These are phyloP conservation scores for Singerocomus inundabilis DNA, from an alignment of 1,284 basidiomycete genomes.

Conservation along the genomic window DNA sequence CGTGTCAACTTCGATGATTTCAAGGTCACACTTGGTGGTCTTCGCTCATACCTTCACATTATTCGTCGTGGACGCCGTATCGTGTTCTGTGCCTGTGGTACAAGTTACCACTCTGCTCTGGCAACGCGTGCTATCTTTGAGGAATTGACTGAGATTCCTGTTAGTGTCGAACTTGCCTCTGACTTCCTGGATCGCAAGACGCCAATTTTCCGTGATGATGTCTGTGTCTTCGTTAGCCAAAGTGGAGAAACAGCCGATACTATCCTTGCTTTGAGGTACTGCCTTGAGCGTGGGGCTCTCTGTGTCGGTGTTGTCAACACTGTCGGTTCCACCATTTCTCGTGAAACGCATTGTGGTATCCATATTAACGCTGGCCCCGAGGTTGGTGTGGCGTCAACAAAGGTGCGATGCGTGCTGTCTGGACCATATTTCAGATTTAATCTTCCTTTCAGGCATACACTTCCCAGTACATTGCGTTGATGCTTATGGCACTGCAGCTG, in stretches of 20 bases:
- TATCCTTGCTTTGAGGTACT: conserved; percentile 95
- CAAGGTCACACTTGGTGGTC: conserved; percentile 91
- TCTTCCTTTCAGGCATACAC: conserved; percentile 80
- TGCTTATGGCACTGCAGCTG: conserved; percentile 98
- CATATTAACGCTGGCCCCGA: conserved; percentile 99
- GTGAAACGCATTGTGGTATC: conserved; percentile 98
- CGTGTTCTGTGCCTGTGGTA: conserved; percentile 97
- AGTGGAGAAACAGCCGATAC: conserved; percentile 99
- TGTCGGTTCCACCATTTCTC: conserved; percentile 96
- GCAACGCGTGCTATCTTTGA: conserved; percentile 99
- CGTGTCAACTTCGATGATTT: conserved; percentile 98
- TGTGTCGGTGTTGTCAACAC: conserved; percentile 98
- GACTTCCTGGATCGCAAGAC: conserved; percentile 99
- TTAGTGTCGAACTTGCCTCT: conserved; percentile 95
- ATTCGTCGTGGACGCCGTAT: conserved; percentile 95
- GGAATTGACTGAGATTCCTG: conserved; percentile 98
- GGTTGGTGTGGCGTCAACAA: conserved; percentile 99
- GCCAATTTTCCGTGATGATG: conserved; percentile 98
- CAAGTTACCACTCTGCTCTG: conserved; percentile 95
- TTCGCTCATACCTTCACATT: conserved; percentile 93
- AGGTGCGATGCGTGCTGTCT: conserved; percentile 48
- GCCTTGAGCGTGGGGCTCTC: conserved; percentile 93
- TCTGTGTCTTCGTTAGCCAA: conserved; percentile 96
- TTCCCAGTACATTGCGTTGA: conserved; percentile 96
- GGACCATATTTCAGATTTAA: neutral